A percentile compares a stretch with the other conserved stretches of the same genome.
phyloP scores from a whole-genome alignment of 257 asterid genomes.

The Eucommia ulmoides region DNA sequence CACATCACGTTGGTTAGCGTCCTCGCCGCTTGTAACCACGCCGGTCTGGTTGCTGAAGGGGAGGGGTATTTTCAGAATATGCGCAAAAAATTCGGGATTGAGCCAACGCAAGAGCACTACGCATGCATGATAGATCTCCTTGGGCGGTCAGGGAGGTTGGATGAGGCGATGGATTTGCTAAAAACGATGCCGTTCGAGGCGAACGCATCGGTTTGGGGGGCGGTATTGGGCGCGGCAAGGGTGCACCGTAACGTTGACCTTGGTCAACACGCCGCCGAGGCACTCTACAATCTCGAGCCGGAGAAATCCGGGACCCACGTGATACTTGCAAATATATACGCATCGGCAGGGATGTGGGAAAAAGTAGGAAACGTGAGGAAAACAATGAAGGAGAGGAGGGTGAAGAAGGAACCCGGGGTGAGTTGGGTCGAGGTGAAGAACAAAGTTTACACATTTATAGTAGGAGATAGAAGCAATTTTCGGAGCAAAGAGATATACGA shows the following conservation, averaged over 20 bases:
- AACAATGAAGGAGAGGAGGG: conserved; percentile 45
- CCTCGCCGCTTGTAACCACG: conserved; percentile 67
- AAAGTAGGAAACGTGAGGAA: conserved; percentile 43
- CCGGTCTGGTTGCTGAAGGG: conserved; percentile 65
- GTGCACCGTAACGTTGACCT: conserved; percentile 53
- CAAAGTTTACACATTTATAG: conserved; percentile 47
- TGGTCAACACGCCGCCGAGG: conserved; percentile 53
- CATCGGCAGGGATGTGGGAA: conserved; percentile 61
- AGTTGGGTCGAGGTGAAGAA: conserved; percentile 83
- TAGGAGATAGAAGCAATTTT: conserved; percentile 58
- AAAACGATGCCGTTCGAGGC: conserved; percentile 62
- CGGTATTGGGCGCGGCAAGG: conserved; percentile 73
- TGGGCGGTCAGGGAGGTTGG: conserved; percentile 62
- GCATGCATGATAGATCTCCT: conserved; percentile 85
- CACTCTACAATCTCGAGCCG: conserved; percentile 44
- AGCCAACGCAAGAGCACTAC: conserved; percentile 63
- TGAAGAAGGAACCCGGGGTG: conserved; percentile 82
- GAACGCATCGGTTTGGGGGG: conserved; percentile 62
- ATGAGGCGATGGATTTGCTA: conserved; percentile 37
- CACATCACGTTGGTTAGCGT: conserved; percentile 65
- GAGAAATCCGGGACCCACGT: conserved; percentile 72
- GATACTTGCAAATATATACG: conserved; percentile 58
- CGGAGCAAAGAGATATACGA: conserved; percentile 47
- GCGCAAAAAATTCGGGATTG: conserved; percentile 38
- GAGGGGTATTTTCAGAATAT: conserved; percentile 38